Percentiles rank a stretch among this genome's conserved stretches.
phyloP scores from a whole-genome alignment of 2,329 filamentous ascomycete species.

The Xylaria sp. region DNA sequence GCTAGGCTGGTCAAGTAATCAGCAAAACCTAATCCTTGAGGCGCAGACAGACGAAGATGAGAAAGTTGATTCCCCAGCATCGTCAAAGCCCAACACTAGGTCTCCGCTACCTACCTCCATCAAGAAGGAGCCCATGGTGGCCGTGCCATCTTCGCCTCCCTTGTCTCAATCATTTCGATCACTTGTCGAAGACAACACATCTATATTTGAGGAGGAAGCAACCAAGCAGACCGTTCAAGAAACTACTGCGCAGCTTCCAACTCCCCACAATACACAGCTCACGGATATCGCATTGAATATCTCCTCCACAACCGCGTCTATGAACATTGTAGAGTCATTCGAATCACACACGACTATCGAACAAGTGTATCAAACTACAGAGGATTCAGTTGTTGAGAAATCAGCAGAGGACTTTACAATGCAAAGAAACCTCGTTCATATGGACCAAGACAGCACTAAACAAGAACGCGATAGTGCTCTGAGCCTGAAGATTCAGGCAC shows the following conservation, averaged over 20 bases:
- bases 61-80: constrained; percentile 33
- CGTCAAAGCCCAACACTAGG: constrained; percentile 42
- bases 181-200: constrained; percentile 10
- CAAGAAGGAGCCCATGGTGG: constrained; percentile 50
- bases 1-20: constrained; percentile 6
- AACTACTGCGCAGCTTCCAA: constrained; percentile 40
- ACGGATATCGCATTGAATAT: constrained; percentile 24
- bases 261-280: constrained; percentile 43
- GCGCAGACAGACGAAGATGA: constrained; percentile 14
- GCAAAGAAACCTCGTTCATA: constrained; percentile 1
- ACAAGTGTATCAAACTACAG: not conserved
- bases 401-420: not conserved
- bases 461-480: constrained; percentile 5
- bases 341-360: constrained; percentile 26
- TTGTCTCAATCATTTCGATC: constrained; percentile 42
- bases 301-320: constrained; percentile 7
- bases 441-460: not conserved
- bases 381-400: not conserved
- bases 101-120: not conserved
- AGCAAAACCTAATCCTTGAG: too few relatives aligned
- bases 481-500: constrained; percentile 6
- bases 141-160: constrained; percentile 42
- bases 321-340: constrained; percentile 35
- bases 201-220: constrained; percentile 27
- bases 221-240: constrained; percentile 21